These are phyloP conservation scores for Yamadazyma pseudoaaseri DNA, from an alignment of 1,139 yeast genomes.

Conservation along the genomic window DNA sequence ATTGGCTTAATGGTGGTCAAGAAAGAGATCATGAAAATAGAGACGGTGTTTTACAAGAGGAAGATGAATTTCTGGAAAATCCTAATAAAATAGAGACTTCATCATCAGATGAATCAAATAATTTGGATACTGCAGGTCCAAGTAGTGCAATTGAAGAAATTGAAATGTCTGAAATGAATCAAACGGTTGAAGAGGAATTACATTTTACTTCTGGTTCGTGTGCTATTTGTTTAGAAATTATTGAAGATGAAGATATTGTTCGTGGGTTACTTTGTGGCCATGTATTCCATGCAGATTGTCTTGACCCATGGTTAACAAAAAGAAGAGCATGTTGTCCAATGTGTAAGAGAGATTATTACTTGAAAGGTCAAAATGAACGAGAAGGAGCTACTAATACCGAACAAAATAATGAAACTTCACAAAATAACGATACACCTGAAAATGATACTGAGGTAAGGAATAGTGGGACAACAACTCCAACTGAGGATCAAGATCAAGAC, in stretches of 20 bases:
- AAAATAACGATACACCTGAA: background rate
- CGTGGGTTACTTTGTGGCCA: slow-evolving; percentile 82
- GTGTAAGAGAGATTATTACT: slow-evolving; percentile 72
- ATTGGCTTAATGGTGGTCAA: slow-evolving; percentile 62
- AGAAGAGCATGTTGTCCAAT: slow-evolving; percentile 83
- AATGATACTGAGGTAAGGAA: slow-evolving; percentile 2
- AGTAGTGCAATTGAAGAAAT: slow-evolving; percentile 3
- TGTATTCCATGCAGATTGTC: slow-evolving; percentile 75
- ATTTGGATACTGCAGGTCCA: background rate
- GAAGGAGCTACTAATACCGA: slow-evolving; percentile 4
- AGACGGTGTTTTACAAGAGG: slow-evolving; percentile 37
- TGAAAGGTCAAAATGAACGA: slow-evolving; percentile 22
- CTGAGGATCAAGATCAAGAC: slow-evolving; percentile 20
- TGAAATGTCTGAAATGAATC: slow-evolving; percentile 7
- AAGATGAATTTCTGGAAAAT: slow-evolving; percentile 16
- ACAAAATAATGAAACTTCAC: slow-evolving; percentile 7
- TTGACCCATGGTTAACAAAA: slow-evolving; percentile 79
- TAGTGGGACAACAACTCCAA: slow-evolving; percentile 12
- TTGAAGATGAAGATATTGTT: slow-evolving; percentile 62
- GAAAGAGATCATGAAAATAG: slow-evolving; percentile 35
- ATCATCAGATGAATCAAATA: background rate
- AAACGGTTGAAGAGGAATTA: slow-evolving; percentile 22
- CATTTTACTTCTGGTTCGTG: slow-evolving; percentile 74
- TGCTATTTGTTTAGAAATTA: slow-evolving; percentile 73
- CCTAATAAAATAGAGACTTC: slow-evolving; percentile 4